A percentile compares a stretch with the other conserved stretches of the same genome.
Conservation (phyloP, 2,329 filamentous ascomycete genomes). For the Mycogone perniciosa region DNA sequence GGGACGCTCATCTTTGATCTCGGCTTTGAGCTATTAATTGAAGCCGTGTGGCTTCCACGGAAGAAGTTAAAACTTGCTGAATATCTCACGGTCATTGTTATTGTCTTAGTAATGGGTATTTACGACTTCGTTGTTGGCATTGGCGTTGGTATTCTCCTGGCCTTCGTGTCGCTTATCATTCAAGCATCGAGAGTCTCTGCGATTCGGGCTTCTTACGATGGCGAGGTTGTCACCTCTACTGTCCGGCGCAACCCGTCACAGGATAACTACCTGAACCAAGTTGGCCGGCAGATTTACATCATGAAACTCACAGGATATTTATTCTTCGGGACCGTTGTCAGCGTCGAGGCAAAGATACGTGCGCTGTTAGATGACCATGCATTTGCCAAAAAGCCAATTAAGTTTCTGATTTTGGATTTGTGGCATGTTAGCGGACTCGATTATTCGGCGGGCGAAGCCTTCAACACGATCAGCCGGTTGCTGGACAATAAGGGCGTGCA, state of each 20-base stretch:
- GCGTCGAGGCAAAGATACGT: constrained; percentile 83
- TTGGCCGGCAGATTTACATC: constrained; percentile 81
- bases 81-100: constrained; percentile 82
- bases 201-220: constrained; percentile 83
- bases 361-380: constrained; percentile 74
- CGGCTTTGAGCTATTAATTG: constrained; percentile 83
- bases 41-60: constrained; percentile 82
- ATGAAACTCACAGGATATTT: constrained; percentile 90
- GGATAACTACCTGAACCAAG: constrained; percentile 75
- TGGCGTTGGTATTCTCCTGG: constrained; percentile 81
- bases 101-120: constrained; percentile 91
- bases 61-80: constrained; percentile 82
- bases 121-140: constrained; percentile 97
- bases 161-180: constrained; percentile 84
- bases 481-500: constrained; percentile 70
- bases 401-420: constrained; percentile 84
- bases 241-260: constrained; percentile 88
- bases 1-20: constrained; percentile 91
- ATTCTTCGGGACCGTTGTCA: constrained; percentile 98
- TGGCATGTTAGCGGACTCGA: constrained; percentile 87
- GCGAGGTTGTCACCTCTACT: constrained; percentile 83
- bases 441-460: constrained; percentile 93
- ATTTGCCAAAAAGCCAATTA: constrained; percentile 72
- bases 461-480: constrained; percentile 84
- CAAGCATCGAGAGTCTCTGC: constrained; percentile 87